phyloP scores from a whole-genome alignment of 2,329 filamentous ascomycete species.

The Laburnicola sp. region DNA sequence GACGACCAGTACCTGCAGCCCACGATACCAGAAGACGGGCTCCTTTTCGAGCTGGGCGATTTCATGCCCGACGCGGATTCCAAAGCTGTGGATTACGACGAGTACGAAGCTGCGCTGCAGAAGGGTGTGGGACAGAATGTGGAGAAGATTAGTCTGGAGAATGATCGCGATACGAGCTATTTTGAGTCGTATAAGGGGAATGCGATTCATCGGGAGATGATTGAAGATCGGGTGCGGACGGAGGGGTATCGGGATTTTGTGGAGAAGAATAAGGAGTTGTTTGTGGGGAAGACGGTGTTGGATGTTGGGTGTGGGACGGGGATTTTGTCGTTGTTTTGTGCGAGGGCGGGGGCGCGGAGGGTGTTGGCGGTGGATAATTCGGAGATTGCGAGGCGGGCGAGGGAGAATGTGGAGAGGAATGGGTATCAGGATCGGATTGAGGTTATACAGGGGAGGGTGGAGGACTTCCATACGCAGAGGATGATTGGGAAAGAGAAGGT shows the following conservation, averaged over 20 bases:
- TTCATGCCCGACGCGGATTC: conserved; percentile 49
- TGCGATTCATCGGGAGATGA: conserved; percentile 95
- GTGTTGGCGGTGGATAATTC: conserved; percentile 94
- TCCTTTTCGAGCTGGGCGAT: conserved; percentile 87
- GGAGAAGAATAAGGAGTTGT: conserved; percentile 85
- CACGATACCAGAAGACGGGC: conserved; percentile 82
- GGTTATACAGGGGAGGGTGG: conserved; percentile 81
- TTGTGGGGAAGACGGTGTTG: conserved; percentile 81
- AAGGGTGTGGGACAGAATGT: conserved; percentile 44
- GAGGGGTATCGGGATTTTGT: conserved; percentile 95
- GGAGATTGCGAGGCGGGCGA: conserved; percentile 83
- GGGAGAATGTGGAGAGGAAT: conserved; percentile 82
- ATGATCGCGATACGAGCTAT: conserved; percentile 61
- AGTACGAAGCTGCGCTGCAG: conserved; percentile 46
- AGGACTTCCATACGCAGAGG: conserved; percentile 74
- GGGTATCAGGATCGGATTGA: conserved; percentile 73
- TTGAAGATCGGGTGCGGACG: conserved; percentile 86
- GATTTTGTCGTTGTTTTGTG: conserved; percentile 93
- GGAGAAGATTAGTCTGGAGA: conserved; percentile 32
- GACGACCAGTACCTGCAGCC: conserved; percentile 82
- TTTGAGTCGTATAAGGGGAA: conserved; percentile 63
- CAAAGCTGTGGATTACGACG: conserved; percentile 37
- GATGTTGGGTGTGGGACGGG: conserved; percentile 85
- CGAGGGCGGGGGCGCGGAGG: conserved; percentile 80
- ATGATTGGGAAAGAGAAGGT: conserved; percentile 59